phyloP scores from a whole-genome alignment of 768 basidiomycete genomes.

The Lentinus tigrinus region DNA sequence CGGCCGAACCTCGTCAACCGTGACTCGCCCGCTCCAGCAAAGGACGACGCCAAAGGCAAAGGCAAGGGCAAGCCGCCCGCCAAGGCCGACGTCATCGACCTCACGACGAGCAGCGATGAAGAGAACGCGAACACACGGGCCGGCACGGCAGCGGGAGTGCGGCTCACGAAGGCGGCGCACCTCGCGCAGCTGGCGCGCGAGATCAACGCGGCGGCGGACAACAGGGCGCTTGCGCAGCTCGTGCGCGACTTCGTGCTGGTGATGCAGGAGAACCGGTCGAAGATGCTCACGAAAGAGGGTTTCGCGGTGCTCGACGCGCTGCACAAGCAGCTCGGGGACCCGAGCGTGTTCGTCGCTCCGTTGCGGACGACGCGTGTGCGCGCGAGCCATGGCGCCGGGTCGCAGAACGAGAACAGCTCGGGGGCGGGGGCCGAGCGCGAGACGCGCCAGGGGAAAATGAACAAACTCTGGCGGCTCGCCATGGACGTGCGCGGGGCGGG shows the following conservation, averaged over 20 bases:
- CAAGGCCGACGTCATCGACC: conserved; percentile 40
- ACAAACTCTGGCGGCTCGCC: conserved; percentile 56
- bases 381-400: not conserved
- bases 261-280: conserved; percentile 64
- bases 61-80: conserved; percentile 20
- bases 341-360: conserved; percentile 57
- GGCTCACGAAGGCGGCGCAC: conserved; percentile 51
- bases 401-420: conserved; percentile 30
- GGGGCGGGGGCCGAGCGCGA: conserved; percentile 40
- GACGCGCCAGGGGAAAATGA: conserved; percentile 54
- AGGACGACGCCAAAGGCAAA: conserved; percentile 7
- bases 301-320: conserved; percentile 69
- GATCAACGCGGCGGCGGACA: conserved; percentile 50
- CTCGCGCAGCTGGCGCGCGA: conserved; percentile 47
- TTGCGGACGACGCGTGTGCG: conserved; percentile 41
- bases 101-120: conserved; percentile 28
- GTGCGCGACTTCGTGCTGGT: conserved; percentile 63
- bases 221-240: conserved; percentile 48
- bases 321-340: conserved; percentile 69
- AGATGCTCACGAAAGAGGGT: conserved; percentile 66
- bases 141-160: conserved; percentile 30
- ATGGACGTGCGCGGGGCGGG: conserved; percentile 50
- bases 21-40: conserved; percentile 31
- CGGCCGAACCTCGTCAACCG: conserved; percentile 41
- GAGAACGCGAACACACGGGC: conserved; percentile 25